Percentiles rank a stretch among this genome's conserved stretches.
These are phyloP conservation scores for Datura wrightii DNA, from an alignment of 257 asterid species.

Conservation along the genomic window DNA sequence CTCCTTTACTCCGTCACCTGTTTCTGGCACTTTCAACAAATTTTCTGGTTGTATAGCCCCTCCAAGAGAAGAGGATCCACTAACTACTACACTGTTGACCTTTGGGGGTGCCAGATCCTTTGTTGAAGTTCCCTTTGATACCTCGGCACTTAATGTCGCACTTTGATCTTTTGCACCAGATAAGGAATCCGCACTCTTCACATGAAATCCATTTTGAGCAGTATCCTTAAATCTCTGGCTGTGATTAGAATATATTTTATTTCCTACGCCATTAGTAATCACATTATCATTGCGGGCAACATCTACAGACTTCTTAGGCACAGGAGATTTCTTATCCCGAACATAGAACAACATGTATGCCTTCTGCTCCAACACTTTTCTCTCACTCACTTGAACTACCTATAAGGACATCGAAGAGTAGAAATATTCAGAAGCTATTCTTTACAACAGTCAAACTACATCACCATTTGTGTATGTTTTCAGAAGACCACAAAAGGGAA, in stretches of 20 bases:
- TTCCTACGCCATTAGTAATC: conserved; percentile 51
- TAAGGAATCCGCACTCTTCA: conserved; percentile 39
- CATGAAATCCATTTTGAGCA: conserved; percentile 46
- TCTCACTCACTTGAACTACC: conserved; percentile 90
- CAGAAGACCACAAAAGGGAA: neutral
- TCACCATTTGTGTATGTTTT: neutral
- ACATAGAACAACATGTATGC: conserved; percentile 97
- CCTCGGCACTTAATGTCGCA: conserved; percentile 37
- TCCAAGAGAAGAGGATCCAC: conserved; percentile 37
- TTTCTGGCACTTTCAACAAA: conserved; percentile 39
- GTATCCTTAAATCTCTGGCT: conserved; percentile 48
- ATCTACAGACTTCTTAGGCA: conserved; percentile 54
- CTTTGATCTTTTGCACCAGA: conserved; percentile 44
- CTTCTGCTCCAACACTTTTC: conserved; percentile 83
- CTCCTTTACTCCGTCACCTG: conserved; percentile 39
- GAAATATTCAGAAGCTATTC: conserved; percentile 10
- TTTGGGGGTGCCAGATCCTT: conserved; percentile 35
- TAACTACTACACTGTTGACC: conserved; percentile 37
- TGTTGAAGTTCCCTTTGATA: conserved; percentile 38
- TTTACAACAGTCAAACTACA: neutral
- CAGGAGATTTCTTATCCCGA: conserved; percentile 59
- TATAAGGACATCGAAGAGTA: conserved; percentile 38
- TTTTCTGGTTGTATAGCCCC: conserved; percentile 37
- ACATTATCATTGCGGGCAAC: conserved; percentile 51
- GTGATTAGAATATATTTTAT: conserved; percentile 47